These are phyloP conservation scores for Ogataea corticis DNA, from an alignment of 805 yeast species.

Conservation along the genomic window DNA sequence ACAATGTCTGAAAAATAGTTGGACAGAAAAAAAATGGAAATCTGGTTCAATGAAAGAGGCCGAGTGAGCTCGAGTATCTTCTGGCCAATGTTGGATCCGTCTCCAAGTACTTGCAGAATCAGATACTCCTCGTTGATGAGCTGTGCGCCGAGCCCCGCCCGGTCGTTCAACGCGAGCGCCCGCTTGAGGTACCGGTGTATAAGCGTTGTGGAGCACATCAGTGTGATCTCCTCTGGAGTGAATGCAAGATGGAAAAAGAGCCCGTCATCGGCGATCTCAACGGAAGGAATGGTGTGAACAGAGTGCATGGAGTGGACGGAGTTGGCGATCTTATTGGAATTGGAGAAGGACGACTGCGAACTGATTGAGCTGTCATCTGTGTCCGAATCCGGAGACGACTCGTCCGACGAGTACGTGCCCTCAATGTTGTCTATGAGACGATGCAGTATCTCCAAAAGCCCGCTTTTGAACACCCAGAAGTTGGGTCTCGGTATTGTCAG, in stretches of 20 bases:
- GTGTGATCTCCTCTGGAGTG: slow-evolving; percentile 62
- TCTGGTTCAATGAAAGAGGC: slow-evolving; percentile 57
- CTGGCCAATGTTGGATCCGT: slow-evolving; percentile 54
- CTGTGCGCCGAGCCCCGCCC: slow-evolving; percentile 34
- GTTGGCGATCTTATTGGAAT: slow-evolving; percentile 10
- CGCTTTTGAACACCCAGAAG: slow-evolving; percentile 54
- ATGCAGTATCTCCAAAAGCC: slow-evolving; percentile 49
- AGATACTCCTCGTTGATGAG: slow-evolving; percentile 47
- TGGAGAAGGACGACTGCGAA: slow-evolving; percentile 2
- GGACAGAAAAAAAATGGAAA: slow-evolving; percentile 60
- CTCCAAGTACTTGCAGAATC: slow-evolving; percentile 60
- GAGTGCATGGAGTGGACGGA: slow-evolving; percentile 11
- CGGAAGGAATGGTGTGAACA: slow-evolving; percentile 6
- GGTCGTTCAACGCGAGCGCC: slow-evolving; percentile 34
- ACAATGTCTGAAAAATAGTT: slow-evolving; percentile 67
- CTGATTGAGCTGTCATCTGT: slow-evolving; percentile 7
- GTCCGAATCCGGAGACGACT: slow-evolving; percentile 12
- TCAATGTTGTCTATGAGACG: slow-evolving; percentile 35
- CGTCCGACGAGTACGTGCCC: slow-evolving; percentile 17
- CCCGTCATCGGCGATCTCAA: slow-evolving; percentile 38
- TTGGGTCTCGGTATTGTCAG: slow-evolving; percentile 53
- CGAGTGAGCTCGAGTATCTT: slow-evolving; percentile 56
- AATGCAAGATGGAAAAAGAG: slow-evolving; percentile 60
- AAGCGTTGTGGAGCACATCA: slow-evolving; percentile 49
- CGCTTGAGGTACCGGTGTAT: slow-evolving; percentile 40